phyloP scores from a whole-genome alignment of 768 basidiomycete genomes.

The Holtermannia corniformis region DNA sequence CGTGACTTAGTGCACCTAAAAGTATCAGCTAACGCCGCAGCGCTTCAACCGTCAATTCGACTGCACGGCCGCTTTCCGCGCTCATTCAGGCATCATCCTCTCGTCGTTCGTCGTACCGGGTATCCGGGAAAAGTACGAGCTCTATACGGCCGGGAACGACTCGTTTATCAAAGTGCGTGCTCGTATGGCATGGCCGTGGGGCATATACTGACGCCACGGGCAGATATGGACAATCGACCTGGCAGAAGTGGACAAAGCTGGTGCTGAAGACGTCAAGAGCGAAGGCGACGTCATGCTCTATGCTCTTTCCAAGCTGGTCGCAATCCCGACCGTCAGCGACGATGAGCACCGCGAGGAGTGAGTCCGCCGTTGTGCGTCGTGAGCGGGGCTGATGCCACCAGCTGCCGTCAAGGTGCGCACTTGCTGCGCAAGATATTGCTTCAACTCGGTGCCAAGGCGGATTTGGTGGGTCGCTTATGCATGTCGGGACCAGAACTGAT shows the following conservation, averaged over 20 bases:
- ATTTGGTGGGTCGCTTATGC: slow-evolving; percentile 49
- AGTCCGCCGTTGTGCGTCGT: neutral
- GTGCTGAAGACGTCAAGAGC: slow-evolving; percentile 21
- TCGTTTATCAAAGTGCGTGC: slow-evolving; percentile 63
- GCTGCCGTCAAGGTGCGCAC: slow-evolving; percentile 82
- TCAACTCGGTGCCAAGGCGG: slow-evolving; percentile 76
- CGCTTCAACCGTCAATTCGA: slow-evolving; percentile 78
- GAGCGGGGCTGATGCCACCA: neutral
- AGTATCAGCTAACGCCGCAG: neutral
- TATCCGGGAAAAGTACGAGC: slow-evolving; percentile 41
- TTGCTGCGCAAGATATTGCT: slow-evolving; percentile 81
- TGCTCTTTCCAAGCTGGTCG: slow-evolving; percentile 73
- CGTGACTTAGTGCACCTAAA: neutral
- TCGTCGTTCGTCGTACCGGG: slow-evolving; percentile 56
- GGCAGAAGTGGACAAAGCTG: slow-evolving; percentile 7
- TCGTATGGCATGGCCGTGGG: neutral
- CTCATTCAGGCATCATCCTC: slow-evolving; percentile 70
- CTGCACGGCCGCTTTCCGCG: slow-evolving; percentile 71
- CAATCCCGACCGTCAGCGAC: slow-evolving; percentile 75
- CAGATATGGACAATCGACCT: slow-evolving; percentile 45
- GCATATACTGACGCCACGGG: neutral
- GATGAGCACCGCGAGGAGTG: slow-evolving; percentile 54
- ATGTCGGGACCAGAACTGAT: neutral
- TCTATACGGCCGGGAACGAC: slow-evolving; percentile 78
- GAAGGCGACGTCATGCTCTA: slow-evolving; percentile 61